Evolutionary conservation across 441 rosid genomes (phyloP).

Genomic region (Adansonia gregorii): DNA sequence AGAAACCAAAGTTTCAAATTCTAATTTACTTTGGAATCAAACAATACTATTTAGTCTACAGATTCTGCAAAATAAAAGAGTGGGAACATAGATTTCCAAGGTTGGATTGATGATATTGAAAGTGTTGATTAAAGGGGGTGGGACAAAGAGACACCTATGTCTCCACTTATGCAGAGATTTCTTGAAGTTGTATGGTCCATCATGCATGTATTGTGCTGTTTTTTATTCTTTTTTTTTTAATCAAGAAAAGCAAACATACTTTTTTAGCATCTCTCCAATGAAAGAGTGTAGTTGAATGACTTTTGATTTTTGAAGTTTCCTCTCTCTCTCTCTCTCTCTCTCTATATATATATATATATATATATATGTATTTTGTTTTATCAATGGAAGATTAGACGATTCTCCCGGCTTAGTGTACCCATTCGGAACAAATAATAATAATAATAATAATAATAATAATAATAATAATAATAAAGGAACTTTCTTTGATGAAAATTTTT

Average conservation of each 20-base stretch:
- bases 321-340: background rate
- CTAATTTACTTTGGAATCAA: background rate
- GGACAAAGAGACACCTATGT: slow-evolving; percentile 48
- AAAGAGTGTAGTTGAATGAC: slow-evolving; percentile 19
- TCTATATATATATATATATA: no score
- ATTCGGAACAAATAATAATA: background rate
- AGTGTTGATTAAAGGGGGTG: slow-evolving; percentile 38
- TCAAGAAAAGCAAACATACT: slow-evolving; percentile 43
- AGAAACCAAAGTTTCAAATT: no score
- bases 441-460: background rate
- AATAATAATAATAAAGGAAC: background rate
- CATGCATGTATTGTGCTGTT: slow-evolving; percentile 24
- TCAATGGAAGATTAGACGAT: background rate
- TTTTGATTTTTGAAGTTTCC: slow-evolving; percentile 24
- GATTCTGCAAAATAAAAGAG: slow-evolving; percentile 8
- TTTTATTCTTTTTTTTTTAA: slow-evolving; percentile 13
- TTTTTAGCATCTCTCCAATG: slow-evolving; percentile 30
- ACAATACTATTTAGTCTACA: background rate
- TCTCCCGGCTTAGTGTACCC: background rate
- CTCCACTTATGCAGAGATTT: slow-evolving; percentile 31
- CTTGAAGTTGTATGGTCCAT: slow-evolving; percentile 36
- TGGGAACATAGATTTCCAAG: slow-evolving; percentile 28
- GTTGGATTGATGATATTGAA: slow-evolving; percentile 34
- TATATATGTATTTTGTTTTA: background rate
- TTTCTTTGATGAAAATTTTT: background rate